Percentiles rank a stretch among this genome's conserved stretches.
phyloP scores from a whole-genome alignment of 345 rosid species.

The Eucalyptus decipiens region DNA sequence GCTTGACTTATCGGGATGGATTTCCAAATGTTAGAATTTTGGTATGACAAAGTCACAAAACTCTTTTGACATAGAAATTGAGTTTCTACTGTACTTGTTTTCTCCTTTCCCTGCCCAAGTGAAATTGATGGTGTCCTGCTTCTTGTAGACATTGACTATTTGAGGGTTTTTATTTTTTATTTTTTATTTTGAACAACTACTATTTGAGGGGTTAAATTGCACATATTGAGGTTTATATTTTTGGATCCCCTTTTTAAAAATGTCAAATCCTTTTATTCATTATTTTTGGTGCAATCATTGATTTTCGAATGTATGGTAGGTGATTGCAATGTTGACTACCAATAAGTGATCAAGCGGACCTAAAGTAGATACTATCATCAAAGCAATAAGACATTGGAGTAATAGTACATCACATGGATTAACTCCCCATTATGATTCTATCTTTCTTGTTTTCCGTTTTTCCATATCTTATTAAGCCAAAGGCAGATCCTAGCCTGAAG shows the following conservation, averaged over 20 bases:
- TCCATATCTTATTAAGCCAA: neutral
- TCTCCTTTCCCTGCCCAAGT: neutral
- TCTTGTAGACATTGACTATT: neutral
- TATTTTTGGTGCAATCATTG: too few relatives aligned
- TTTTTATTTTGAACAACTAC: too few relatives aligned
- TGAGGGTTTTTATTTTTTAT: too few relatives aligned
- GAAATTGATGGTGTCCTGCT: neutral
- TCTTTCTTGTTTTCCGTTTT: neutral
- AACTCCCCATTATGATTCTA: too few relatives aligned
- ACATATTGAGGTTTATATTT: neutral
- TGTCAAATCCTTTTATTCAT: neutral
- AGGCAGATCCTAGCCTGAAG: neutral
- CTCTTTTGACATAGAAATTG: neutral
- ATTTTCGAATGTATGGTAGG: neutral
- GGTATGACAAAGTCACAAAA: slow-evolving; percentile 20
- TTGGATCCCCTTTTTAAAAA: neutral
- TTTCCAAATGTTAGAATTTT: slow-evolving; percentile 48
- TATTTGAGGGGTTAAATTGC: neutral
- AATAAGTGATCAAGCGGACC: rapidly evolving
- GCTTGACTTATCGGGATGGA: slow-evolving; percentile 79
- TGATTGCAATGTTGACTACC: too few relatives aligned
- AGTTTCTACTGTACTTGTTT: neutral
- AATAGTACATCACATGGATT: neutral
- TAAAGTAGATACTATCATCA: neutral
- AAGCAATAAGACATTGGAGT: neutral